phyloP scores from a whole-genome alignment of 331 rosid genomes.

The Rhamnella rubrinervis region DNA sequence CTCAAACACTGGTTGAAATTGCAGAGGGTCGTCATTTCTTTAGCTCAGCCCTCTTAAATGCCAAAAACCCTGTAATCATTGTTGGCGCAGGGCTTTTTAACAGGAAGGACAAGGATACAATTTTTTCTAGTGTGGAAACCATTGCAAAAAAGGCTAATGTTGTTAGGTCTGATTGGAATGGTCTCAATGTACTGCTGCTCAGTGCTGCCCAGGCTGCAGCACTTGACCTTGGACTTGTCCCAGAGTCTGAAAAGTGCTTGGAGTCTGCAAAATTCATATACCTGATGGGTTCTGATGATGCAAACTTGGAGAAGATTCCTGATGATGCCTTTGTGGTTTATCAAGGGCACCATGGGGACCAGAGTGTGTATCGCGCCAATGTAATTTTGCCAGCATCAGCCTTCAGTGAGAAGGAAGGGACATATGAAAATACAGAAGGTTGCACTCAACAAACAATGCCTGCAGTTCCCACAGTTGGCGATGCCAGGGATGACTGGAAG shows the following conservation, averaged over 20 bases:
- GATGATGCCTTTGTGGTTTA: slow-evolving; percentile 89
- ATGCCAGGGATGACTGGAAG: slow-evolving; percentile 99
- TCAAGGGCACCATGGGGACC: slow-evolving; percentile 98
- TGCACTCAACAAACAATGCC: slow-evolving; percentile 88
- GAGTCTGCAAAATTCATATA: slow-evolving; percentile 85
- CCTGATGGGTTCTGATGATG: slow-evolving; percentile 96
- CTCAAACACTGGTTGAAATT: slow-evolving; percentile 78
- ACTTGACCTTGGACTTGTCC: slow-evolving; percentile 97
- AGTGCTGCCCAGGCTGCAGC: slow-evolving; percentile 98
- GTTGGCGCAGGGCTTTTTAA: slow-evolving; percentile 83
- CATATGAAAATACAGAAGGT: slow-evolving; percentile 92
- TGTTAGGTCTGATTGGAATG: slow-evolving; percentile 88
- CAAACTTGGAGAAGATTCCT: slow-evolving; percentile 60
- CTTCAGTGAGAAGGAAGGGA: slow-evolving; percentile 97
- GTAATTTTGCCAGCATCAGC: slow-evolving; percentile 87
- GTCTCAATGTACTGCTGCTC: slow-evolving; percentile 83
- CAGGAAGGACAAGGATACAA: slow-evolving; percentile 86
- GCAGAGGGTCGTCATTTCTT: slow-evolving; percentile 85
- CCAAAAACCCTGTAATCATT: slow-evolving; percentile 82
- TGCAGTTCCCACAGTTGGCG: slow-evolving; percentile 96
- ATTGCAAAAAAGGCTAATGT: slow-evolving; percentile 60
- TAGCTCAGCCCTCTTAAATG: slow-evolving; percentile 54
- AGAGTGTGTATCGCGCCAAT: slow-evolving; percentile 81
- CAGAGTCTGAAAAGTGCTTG: slow-evolving; percentile 69
- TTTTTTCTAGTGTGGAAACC: slow-evolving; percentile 66